A percentile compares a stretch with the other conserved stretches of the same genome.
These are phyloP conservation scores for Croton setiger DNA, from an alignment of 441 rosid species.

Conservation along the genomic window DNA sequence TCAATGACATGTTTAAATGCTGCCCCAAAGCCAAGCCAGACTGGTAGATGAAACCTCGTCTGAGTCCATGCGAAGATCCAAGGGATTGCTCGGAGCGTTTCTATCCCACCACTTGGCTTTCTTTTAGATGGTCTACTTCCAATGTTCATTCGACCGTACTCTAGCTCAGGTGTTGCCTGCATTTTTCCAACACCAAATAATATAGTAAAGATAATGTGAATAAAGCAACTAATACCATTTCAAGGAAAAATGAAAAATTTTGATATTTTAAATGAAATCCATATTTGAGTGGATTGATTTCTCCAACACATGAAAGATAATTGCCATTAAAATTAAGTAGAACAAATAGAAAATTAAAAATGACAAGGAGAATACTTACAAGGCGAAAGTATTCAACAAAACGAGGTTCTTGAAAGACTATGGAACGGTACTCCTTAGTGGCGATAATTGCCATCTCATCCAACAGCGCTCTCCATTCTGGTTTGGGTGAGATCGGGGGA, in stretches of 20 bases:
- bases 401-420: slow-evolving; percentile 84
- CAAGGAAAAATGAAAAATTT: too few relatives aligned
- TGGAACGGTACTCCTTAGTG: slow-evolving; percentile 78
- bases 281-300: not conserved
- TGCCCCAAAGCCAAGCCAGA: slow-evolving; percentile 90
- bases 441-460: slow-evolving; percentile 92
- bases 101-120: slow-evolving; percentile 93
- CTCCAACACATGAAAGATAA: not conserved
- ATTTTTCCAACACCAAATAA: slow-evolving; percentile 10
- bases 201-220: not conserved
- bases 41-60: slow-evolving; percentile 91
- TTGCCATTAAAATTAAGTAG: slow-evolving; percentile 1
- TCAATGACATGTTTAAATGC: slow-evolving; percentile 60
- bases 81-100: slow-evolving; percentile 85
- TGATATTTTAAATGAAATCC: too few relatives aligned
- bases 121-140: slow-evolving; percentile 95
- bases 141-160: slow-evolving; percentile 94
- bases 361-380: slow-evolving; percentile 48
- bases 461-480: slow-evolving; percentile 82
- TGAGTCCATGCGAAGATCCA: slow-evolving; percentile 99
- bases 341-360: not conserved
- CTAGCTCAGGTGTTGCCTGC: slow-evolving; percentile 89
- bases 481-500: slow-evolving; percentile 83
- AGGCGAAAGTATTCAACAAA: slow-evolving; percentile 94
- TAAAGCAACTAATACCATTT: not conserved